phyloP scores from a whole-genome alignment of 1,284 basidiomycete genomes.

The Macrocystidia cucumis region DNA sequence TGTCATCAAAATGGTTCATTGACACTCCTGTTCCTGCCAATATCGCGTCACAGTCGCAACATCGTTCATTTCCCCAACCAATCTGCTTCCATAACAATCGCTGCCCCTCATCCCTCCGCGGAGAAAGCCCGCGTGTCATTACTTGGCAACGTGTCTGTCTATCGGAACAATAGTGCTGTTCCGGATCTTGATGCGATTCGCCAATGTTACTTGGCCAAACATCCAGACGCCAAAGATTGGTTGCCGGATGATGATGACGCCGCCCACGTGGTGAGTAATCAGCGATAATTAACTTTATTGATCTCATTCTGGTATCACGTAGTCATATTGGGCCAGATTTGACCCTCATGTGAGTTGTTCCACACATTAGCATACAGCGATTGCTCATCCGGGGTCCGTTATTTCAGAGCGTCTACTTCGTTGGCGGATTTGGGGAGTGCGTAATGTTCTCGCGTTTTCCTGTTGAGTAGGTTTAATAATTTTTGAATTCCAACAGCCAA shows the following conservation, averaged over 20 bases:
- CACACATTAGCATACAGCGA: conserved; percentile 6
- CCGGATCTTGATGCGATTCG: conserved; percentile 27
- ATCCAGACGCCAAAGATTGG: conserved; percentile 45
- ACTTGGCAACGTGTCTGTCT: conserved; percentile 44
- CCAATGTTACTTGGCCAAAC: conserved; percentile 36
- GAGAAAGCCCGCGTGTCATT: conserved; percentile 44
- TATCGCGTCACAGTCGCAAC: conserved; percentile 54
- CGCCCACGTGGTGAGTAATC: conserved; percentile 36
- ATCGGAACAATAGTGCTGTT: conserved; percentile 20
- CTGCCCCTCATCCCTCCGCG: conserved; percentile 33
- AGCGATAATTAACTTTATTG: too few relatives aligned
- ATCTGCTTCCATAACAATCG: conserved; percentile 46
- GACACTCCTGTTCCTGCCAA: conserved; percentile 54
- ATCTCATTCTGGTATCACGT: conserved; percentile 1
- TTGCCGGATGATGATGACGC: conserved; percentile 37
- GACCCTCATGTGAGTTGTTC: conserved; percentile 37
- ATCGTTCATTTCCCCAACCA: conserved; percentile 35
- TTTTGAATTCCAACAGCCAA: conserved; percentile 18
- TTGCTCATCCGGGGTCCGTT: conserved; percentile 4
- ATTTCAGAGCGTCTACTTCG: conserved; percentile 51
- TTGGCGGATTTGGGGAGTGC: conserved; percentile 60
- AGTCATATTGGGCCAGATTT: conserved; percentile 51
- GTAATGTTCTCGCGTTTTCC: conserved; percentile 12
- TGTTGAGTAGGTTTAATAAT: conserved; percentile 4
- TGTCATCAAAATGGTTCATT: conserved; percentile 55